These are phyloP conservation scores for Miamiensis avidus DNA, from an alignment of 169 alveolate species.

Conservation along the genomic window DNA sequence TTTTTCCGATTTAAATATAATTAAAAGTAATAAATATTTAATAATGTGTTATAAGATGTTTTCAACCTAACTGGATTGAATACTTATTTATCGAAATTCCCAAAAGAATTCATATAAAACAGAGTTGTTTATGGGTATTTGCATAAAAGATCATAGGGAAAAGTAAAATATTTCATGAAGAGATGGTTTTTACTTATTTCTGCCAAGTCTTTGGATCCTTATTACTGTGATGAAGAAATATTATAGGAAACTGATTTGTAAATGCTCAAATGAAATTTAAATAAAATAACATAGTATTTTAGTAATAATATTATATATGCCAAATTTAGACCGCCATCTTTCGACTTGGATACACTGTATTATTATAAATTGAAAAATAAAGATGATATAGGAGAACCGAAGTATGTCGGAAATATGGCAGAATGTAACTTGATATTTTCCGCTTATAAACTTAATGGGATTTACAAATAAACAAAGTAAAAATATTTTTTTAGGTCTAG, in stretches of 20 bases:
- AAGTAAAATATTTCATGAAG: constrained; percentile 37
- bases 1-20: too few species aligned
- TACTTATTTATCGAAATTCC: neutral
- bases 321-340: constrained; percentile 28
- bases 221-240: constrained; percentile 37
- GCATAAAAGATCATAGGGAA: constrained; percentile 35
- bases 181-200: constrained; percentile 38
- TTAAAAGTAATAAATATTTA: too few species aligned
- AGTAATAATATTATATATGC: neutral
- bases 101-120: constrained; percentile 17
- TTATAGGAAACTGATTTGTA: constrained; percentile 26
- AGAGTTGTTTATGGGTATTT: constrained; percentile 38
- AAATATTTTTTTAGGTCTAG: constrained; percentile 3
- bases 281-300: neutral
- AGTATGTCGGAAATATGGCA: constrained; percentile 24
- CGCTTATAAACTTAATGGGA: too few species aligned
- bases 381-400: constrained; percentile 32
- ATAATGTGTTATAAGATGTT: neutral
- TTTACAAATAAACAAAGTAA: too few species aligned
- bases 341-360: constrained; percentile 37
- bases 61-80: neutral
- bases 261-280: neutral
- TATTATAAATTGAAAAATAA: constrained; percentile 21
- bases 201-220: constrained; percentile 27
- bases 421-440: constrained; percentile 7